phyloP scores from a whole-genome alignment of 1,284 basidiomycete species.

The Moniliella sp. region DNA sequence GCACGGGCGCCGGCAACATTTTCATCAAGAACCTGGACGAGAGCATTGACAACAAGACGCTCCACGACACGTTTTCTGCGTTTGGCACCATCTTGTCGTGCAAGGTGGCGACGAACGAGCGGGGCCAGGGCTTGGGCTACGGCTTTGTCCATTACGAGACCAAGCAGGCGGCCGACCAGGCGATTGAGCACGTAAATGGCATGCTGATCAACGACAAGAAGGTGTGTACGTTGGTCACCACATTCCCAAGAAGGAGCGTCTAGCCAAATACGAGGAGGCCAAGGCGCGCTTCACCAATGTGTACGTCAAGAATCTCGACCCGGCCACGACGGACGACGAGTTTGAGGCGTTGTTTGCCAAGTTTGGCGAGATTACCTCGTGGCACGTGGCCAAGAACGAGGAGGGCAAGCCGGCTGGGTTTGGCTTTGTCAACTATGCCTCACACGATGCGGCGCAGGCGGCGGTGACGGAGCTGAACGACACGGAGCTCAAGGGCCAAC shows the following conservation, averaged over 20 bases:
- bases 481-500: slow-evolving; percentile 61
- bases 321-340: slow-evolving; percentile 62
- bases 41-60: slow-evolving; percentile 97
- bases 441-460: slow-evolving; percentile 69
- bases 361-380: slow-evolving; percentile 72
- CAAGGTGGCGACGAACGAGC: slow-evolving; percentile 56
- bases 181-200: slow-evolving; percentile 93
- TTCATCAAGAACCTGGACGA: slow-evolving; percentile 99
- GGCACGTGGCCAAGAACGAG: slow-evolving; percentile 53
- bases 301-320: slow-evolving; percentile 88
- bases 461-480: slow-evolving; percentile 84
- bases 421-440: slow-evolving; percentile 90
- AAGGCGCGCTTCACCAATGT: slow-evolving; percentile 92
- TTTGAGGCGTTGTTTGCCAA: slow-evolving; percentile 59
- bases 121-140: slow-evolving; percentile 41
- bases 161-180: slow-evolving; percentile 68
- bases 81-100: slow-evolving; percentile 97
- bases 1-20: slow-evolving; percentile 98
- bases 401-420: slow-evolving; percentile 78
- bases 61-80: slow-evolving; percentile 96
- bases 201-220: slow-evolving; percentile 79
- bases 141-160: slow-evolving; percentile 99
- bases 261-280: slow-evolving; percentile 81
- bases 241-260: slow-evolving; percentile 70
- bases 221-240: slow-evolving; percentile 93